Conservation (phyloP, 768 basidiomycete species). For the Galerina sulciceps region DNA sequence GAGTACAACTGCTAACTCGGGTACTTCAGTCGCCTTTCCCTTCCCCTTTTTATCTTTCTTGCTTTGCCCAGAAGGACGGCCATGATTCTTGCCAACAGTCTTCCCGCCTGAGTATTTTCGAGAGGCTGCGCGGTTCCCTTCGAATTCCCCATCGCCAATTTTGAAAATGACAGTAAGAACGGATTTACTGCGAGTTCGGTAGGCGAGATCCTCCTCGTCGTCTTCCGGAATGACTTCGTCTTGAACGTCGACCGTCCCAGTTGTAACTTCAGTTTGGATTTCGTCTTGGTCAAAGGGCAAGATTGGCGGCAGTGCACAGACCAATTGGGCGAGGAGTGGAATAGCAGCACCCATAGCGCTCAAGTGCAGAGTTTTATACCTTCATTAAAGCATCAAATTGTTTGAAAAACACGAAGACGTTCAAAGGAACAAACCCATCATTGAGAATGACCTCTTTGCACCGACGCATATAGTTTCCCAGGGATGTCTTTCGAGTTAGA, state of each 20-base stretch:
- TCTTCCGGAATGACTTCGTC: slow-evolving; percentile 83
- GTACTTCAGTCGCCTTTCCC: slow-evolving; percentile 8
- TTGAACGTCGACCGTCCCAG: slow-evolving; percentile 72
- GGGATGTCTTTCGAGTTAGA: slow-evolving; percentile 73
- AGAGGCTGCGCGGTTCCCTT: slow-evolving; percentile 36
- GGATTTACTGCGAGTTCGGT: slow-evolving; percentile 74
- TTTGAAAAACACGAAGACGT: neutral
- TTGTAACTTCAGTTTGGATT: slow-evolving; percentile 62
- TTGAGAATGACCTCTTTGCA: slow-evolving; percentile 75
- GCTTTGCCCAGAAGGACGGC: neutral
- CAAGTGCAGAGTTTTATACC: slow-evolving; percentile 75
- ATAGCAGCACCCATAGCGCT: slow-evolving; percentile 91
- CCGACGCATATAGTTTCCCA: slow-evolving; percentile 75
- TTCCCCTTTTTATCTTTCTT: slow-evolving; percentile 16
- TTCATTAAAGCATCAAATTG: slow-evolving; percentile 28
- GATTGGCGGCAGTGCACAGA: slow-evolving; percentile 71
- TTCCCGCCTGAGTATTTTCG: slow-evolving; percentile 29
- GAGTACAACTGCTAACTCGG: slow-evolving; percentile 19
- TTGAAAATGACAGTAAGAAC: slow-evolving; percentile 62
- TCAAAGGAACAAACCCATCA: slow-evolving; percentile 58
- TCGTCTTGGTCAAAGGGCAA: slow-evolving; percentile 71
- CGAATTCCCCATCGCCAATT: slow-evolving; percentile 65
- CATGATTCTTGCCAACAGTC: slow-evolving; percentile 16
- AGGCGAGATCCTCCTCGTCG: slow-evolving; percentile 69
- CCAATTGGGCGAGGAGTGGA: slow-evolving; percentile 73